Percentiles rank a stretch among this genome's conserved stretches.
Evolutionary conservation across 2,329 filamentous ascomycete species (phyloP).

Genomic region (Colletotrichum sp.): DNA sequence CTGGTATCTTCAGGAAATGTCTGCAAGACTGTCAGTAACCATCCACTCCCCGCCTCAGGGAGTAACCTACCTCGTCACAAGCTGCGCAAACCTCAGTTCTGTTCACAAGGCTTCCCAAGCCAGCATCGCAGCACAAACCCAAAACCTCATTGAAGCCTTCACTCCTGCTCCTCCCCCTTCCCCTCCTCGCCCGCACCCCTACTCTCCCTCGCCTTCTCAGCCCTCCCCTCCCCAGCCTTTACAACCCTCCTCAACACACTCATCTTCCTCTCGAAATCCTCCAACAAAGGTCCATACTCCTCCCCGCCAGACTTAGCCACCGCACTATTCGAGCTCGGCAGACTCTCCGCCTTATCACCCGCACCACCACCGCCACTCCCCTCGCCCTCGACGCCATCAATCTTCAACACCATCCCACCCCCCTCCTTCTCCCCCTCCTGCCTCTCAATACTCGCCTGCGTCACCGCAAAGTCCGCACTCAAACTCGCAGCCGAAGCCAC

Average conservation of each 20-base stretch:
- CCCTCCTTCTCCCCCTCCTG: constrained; percentile 37
- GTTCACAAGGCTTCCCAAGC: neutral
- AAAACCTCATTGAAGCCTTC: neutral
- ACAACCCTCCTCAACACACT: constrained; percentile 57
- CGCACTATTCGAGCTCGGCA: constrained; percentile 32
- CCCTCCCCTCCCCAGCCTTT: constrained; percentile 46
- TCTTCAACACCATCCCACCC: constrained; percentile 59
- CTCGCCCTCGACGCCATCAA: constrained; percentile 58
- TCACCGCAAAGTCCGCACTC: constrained; percentile 73
- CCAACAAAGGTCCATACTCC: constrained; percentile 56
- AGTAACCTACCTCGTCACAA: neutral
- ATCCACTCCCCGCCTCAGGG: fast-evolving
- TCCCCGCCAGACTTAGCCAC: constrained; percentile 38
- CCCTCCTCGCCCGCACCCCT: neutral
- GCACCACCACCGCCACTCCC: constrained; percentile 26
- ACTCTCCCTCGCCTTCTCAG: constrained; percentile 4
- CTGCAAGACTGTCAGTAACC: neutral
- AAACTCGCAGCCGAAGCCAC: constrained; percentile 76
- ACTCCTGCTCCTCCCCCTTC: constrained; percentile 25
- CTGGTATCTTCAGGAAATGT: too few species aligned
- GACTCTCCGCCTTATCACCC: neutral
- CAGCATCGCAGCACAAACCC: too few species aligned
- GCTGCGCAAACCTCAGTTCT: fast-evolving
- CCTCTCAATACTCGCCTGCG: constrained; percentile 48
- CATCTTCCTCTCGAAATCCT: constrained; percentile 66